phyloP scores from a whole-genome alignment of 1,284 basidiomycete species.

The Moniliophthora roreri region DNA sequence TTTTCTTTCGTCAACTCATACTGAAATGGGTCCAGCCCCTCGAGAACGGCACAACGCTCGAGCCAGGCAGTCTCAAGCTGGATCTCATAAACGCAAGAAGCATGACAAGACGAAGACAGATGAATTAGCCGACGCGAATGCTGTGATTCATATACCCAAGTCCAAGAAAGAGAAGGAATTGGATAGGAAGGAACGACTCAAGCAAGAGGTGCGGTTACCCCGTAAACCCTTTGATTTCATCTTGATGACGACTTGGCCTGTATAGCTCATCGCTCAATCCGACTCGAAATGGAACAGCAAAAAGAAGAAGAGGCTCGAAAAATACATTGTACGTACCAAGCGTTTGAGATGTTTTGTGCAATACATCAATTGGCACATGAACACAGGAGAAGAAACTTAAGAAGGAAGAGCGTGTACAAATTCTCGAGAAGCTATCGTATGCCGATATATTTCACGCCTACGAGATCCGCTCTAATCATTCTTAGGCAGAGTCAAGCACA shows the following conservation, averaged over 20 bases:
- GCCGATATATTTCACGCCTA: constrained; percentile 25
- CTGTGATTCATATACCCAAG: constrained; percentile 57
- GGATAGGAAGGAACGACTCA: constrained; percentile 58
- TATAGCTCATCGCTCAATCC: constrained; percentile 55
- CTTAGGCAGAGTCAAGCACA: constrained; percentile 74
- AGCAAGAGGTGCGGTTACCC: constrained; percentile 53
- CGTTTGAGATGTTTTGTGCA: background rate
- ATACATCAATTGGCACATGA: background rate
- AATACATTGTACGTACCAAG: constrained; percentile 67
- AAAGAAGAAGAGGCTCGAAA: constrained; percentile 80
- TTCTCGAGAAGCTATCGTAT: constrained; percentile 80
- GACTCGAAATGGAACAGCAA: constrained; percentile 74
- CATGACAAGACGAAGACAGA: constrained; percentile 23
- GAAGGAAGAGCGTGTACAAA: constrained; percentile 73
- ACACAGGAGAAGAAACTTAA: constrained; percentile 81
- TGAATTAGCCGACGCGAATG: constrained; percentile 51
- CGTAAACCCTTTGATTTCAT: background rate
- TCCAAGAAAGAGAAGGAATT: constrained; percentile 59
- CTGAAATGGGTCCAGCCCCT: constrained; percentile 34
- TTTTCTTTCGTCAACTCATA: background rate
- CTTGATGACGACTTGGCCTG: constrained; percentile 12
- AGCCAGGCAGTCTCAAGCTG: constrained; percentile 58
- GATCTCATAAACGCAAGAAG: constrained; percentile 32
- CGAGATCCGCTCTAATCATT: constrained; percentile 21
- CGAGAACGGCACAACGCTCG: constrained; percentile 57